These are phyloP conservation scores for Brassica rapa DNA, from an alignment of 345 rosid genomes.

Conservation along the genomic window DNA sequence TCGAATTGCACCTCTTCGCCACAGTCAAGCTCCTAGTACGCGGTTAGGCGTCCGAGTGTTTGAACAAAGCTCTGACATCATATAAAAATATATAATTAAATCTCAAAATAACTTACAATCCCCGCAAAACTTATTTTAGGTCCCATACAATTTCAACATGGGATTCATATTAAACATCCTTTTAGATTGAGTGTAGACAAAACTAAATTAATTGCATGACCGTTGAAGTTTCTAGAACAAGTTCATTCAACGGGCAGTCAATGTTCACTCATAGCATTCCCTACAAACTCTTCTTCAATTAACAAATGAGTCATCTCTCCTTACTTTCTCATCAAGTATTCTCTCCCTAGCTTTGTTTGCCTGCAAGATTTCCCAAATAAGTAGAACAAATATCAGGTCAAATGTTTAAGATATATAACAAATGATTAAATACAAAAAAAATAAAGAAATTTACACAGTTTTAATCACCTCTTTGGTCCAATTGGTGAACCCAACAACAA, in stretches of 20 bases:
- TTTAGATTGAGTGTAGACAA: background rate
- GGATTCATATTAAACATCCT: background rate
- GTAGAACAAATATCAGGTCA: background rate
- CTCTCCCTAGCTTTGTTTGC: conserved; percentile 48
- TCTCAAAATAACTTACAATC: conserved; percentile 4
- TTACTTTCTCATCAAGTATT: conserved; percentile 34
- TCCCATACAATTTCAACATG: conserved; percentile 6
- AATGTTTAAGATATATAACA: background rate
- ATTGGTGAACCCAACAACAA: conserved; percentile 50
- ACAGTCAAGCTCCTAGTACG: no score
- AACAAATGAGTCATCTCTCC: conserved; percentile 20
- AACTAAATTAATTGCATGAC: background rate
- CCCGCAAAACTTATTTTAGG: background rate
- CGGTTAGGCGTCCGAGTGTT: no score
- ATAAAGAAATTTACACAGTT: background rate
- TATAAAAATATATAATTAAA: background rate
- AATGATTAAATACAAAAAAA: background rate
- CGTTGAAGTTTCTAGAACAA: conserved; percentile 8
- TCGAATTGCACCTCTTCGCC: no score
- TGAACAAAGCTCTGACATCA: background rate
- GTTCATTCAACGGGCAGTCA: background rate
- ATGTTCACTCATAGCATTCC: background rate
- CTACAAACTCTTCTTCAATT: background rate
- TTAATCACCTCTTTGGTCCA: conserved; percentile 60
- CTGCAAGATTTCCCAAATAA: conserved; percentile 38